Base-by-base conservation (phyloP, 257 asterid species). In the Solanum chmielewskii region DNA sequence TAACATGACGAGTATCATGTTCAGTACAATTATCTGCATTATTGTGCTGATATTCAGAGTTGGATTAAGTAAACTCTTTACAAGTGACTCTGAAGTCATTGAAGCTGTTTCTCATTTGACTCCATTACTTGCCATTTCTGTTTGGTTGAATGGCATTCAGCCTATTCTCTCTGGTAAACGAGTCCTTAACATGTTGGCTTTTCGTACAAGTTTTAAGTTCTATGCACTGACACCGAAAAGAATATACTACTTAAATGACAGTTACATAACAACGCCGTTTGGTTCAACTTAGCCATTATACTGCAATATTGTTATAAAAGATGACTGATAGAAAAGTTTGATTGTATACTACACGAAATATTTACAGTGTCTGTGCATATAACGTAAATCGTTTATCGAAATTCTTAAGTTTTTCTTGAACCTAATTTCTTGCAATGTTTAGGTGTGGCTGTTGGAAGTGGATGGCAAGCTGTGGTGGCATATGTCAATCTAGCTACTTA, bases 371-470 rank as follows among this genome's bases (percentile, higher is more conserved):
- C 4, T 2, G 35, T 11, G 11, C 13, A 76, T 76, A 76, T 76
- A 13, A 41, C 14, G 42, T 42, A 76, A 76, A 76, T 13, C 23
- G 18, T 42, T n/a, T 42, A n/a, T 76, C 33, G 7, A 27, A 41
- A 42, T 39, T 60, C 41, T 64, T 14, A 29, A 41, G 14, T 23
- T 74, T 74, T 23, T 42, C 23, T 71, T 23, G 59, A 41, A 13
- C 29, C 14, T n/a, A 33, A 47, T 7, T 70, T 12, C 69, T 75
- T 49, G 44, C 62, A 23, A 60, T 16, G 25, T 33, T 60, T 85
- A 87, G 88, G 91, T 64, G 90, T 90, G 86, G 91, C 91, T 29
- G 89, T 87, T 87, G 92, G 91, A 41, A 88, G 92, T 75, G 92
- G 92, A 87, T 81, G 92, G 92, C 91, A 88, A 90, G 90, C 85